Evolutionary conservation across 1,284 basidiomycete genomes (phyloP), one percentile per base, ranked within the genome.

Genomic region (Porogramme epimiltina): DNA sequence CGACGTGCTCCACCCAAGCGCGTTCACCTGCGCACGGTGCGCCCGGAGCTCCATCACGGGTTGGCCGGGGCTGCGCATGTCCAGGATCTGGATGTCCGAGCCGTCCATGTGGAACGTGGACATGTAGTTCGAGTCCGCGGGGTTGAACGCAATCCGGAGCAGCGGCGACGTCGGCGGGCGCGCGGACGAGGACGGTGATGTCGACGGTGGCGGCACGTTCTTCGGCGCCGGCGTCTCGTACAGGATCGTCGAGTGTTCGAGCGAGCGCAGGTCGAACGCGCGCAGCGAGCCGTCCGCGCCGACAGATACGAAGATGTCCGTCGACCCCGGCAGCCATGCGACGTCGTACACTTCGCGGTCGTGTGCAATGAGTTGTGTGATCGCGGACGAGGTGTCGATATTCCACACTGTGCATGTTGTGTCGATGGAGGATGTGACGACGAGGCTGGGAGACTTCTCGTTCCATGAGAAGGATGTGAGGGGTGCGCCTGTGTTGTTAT

Each of bases 271-370:
- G 71, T 99, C 97, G 68, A 99, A 99, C 8, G 97, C 95, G 43
- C 97, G 91, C 33, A 99, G 77, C 53, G 90, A 94, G 11, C 97
- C 97, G 67, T 99, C 97, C 13, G 96, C 97, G 22, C 97, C 97
- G 19, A 99, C 97, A 15, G 93, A 96, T 28, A 98, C 95, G 70
- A 99, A 99, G 59, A 98, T 95, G 69, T 99, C 95, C 3, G 92
- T 91, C 11, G 93, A 96, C n/a, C 89, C 85, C 2, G 97, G 97
- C n/a, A 98, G 84, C 96, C 97, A 98, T 37, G 93, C 95, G 44
- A 96, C 93, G 66, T 96, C 93, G 72, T 95, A 95, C 5, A 99
- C 97, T 69, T 98, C 97, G 42, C 94, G 85, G 77, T 99, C 97
- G 74, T 99, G 97, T 0, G 97, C 97, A 68, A 96, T 96, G 60